Percentiles rank a stretch among this genome's conserved stretches.
phyloP scores from a whole-genome alignment of 1,139 yeast genomes.

The Diutina neorugosa region DNA sequence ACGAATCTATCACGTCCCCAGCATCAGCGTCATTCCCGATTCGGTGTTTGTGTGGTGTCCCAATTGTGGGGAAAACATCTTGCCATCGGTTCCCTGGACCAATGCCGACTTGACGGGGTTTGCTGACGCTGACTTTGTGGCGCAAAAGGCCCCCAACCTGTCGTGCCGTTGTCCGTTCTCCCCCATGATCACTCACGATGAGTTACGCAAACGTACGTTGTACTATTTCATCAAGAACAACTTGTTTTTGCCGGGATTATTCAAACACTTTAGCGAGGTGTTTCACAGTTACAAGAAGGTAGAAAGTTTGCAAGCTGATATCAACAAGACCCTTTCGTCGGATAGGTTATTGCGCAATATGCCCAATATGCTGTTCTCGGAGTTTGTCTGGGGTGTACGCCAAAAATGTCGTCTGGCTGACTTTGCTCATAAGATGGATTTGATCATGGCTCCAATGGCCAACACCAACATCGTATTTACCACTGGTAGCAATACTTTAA shows the following conservation, averaged over 20 bases:
- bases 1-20: not conserved
- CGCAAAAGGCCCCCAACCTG: not conserved
- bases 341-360: not conserved
- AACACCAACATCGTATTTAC: slow-evolving; percentile 2
- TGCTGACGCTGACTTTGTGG: not conserved
- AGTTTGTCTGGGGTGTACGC: slow-evolving; percentile 2
- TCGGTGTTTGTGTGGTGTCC: slow-evolving; percentile 3
- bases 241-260: slow-evolving; percentile 2
- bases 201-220: slow-evolving; percentile 1
- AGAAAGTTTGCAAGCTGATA: not conserved
- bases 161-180: not conserved
- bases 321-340: not conserved
- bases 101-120: not conserved
- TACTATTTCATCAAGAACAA: slow-evolving; percentile 1
- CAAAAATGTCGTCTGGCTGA: not conserved
- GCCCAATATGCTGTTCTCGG: not conserved
- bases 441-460: not conserved
- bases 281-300: not conserved
- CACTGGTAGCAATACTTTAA: not conserved
- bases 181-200: not conserved
- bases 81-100: not conserved
- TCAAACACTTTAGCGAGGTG: slow-evolving; percentile 1
- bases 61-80: slow-evolving; percentile 2
- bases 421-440: not conserved
- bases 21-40: not conserved